These are phyloP conservation scores for Galeopsis tetrahit DNA, from an alignment of 257 asterid genomes.

Conservation along the genomic window DNA sequence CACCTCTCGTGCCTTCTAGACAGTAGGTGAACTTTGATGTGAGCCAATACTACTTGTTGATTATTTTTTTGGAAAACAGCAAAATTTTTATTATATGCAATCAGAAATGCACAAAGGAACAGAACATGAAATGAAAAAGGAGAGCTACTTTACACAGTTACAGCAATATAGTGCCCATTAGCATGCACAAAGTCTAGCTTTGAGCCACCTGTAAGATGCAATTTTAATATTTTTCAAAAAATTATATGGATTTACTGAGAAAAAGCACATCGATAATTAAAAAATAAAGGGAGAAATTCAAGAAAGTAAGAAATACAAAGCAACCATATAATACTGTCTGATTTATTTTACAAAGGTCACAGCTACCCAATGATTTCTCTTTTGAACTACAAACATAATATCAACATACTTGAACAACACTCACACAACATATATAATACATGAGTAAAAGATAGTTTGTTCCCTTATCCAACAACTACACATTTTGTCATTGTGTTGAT, in stretches of 20 bases:
- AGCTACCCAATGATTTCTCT: neutral
- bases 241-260: neutral
- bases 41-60: neutral
- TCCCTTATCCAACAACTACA: neutral
- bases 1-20: neutral
- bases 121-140: no score
- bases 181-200: no score
- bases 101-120: no score
- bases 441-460: neutral
- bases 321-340: neutral
- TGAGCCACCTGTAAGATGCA: no score
- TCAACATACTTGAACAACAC: neutral
- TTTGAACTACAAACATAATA: neutral
- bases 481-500: neutral
- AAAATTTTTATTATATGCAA: no score
- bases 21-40: neutral
- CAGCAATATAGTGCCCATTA: no score
- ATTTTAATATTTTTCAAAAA: no score
- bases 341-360: neutral
- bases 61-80: no score
- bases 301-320: neutral
- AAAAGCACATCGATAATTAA: neutral
- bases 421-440: no score
- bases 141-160: no score
- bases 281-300: neutral